Conservation (phyloP, 2,329 filamentous ascomycete species). For the Diaporthe eres region DNA sequence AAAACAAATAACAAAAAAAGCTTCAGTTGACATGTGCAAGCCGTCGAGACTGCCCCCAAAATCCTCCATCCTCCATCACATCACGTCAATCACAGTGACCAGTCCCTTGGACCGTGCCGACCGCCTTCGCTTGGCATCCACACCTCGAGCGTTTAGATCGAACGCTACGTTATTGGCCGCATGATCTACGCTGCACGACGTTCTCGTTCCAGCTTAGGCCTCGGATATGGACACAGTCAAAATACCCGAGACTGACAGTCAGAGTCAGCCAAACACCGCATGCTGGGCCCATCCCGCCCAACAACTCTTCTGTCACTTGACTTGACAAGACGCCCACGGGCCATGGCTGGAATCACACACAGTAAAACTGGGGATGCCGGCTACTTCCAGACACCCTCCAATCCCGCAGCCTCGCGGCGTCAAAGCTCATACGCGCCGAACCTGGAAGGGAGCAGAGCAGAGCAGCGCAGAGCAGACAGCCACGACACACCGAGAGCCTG, state of each 20-base stretch:
- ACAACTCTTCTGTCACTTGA: neutral
- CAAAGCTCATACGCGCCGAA: neutral
- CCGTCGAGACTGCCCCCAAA: neutral
- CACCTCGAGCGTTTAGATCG: conserved; percentile 31
- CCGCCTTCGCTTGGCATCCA: conserved; percentile 38
- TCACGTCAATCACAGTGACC: conserved; percentile 34
- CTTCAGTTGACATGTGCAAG: conserved; percentile 5
- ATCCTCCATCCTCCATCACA: neutral
- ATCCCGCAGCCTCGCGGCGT: neutral
- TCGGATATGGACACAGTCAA: conserved; percentile 24
- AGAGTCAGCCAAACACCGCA: neutral
- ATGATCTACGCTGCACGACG: conserved; percentile 39
- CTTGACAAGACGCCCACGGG: neutral
- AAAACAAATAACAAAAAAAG: neutral
- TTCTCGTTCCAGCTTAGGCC: conserved; percentile 38
- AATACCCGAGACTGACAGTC: conserved; percentile 17
- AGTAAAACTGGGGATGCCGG: neutral
- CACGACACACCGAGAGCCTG: conserved; percentile 16
- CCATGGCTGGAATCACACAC: neutral
- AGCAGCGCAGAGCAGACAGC: neutral
- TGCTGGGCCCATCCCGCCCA: neutral
- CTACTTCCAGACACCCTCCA: neutral
- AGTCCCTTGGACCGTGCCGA: conserved; percentile 31
- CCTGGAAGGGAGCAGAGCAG: neutral
- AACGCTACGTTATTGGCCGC: conserved; percentile 39